Conservation (phyloP, 371 early-diverging fungal genomes). For the Lichtheimia ornata region DNA sequence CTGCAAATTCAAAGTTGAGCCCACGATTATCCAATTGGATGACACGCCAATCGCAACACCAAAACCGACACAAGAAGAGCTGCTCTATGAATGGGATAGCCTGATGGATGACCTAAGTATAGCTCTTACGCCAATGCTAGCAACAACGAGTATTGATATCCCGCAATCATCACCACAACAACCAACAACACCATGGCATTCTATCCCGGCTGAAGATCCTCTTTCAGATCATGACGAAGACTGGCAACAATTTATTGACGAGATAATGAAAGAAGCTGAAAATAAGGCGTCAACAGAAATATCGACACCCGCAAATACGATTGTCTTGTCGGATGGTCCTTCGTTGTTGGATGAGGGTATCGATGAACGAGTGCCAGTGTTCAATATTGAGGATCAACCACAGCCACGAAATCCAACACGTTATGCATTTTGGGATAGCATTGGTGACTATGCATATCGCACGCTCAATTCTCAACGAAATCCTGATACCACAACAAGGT, state of each 20-base stretch:
- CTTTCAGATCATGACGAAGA: conserved; percentile 5
- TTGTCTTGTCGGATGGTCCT: not conserved
- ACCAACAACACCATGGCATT: not conserved
- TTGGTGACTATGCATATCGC: conserved; percentile 17
- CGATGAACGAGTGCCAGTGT: not conserved
- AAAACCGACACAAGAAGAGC: conserved; percentile 1
- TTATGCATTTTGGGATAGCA: conserved; percentile 21
- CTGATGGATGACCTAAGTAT: not conserved
- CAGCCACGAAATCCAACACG: not conserved
- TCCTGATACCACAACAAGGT: not conserved
- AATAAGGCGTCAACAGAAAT: not conserved
- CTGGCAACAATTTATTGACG: not conserved
- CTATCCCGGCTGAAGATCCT: not conserved
- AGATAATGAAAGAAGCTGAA: not conserved
- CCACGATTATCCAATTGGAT: not conserved
- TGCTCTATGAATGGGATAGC: not conserved
- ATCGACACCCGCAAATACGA: not conserved
- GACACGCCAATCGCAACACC: not conserved
- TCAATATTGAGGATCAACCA: not conserved
- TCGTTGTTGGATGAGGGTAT: not conserved
- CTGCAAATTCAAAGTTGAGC: conserved; percentile 2
- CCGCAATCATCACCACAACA: not conserved
- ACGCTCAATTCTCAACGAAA: conserved; percentile 14
- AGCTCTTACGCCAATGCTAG: not conserved
- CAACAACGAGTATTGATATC: not conserved